Evolutionary conservation across 495 filamentous ascomycete genomes (phyloP).

Genomic region (Hypoxylon fuscum): DNA sequence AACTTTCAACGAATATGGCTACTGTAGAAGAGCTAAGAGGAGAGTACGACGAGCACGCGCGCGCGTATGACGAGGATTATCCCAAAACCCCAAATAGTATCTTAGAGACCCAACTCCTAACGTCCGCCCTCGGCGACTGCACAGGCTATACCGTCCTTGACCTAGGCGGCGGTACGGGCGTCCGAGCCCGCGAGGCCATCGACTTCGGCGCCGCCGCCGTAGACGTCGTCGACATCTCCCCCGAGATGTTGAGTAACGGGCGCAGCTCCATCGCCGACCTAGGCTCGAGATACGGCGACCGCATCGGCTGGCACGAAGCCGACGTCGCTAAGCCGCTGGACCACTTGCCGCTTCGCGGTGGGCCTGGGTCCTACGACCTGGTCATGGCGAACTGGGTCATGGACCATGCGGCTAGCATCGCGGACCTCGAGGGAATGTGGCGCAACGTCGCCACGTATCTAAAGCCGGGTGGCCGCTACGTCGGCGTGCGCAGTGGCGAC

Average conservation of each 20-base stretch:
- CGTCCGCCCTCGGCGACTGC: conserved; percentile 12
- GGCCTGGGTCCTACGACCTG: conserved; percentile 42
- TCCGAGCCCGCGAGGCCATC: conserved; percentile 41
- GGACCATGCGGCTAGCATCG: conserved; percentile 36
- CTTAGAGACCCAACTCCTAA: conserved; percentile 10
- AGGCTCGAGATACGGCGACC: neutral
- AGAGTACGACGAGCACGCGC: neutral
- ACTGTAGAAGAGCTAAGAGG: neutral
- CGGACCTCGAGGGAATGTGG: conserved; percentile 44
- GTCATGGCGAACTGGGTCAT: conserved; percentile 41
- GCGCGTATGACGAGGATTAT: neutral
- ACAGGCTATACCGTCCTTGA: conserved; percentile 45
- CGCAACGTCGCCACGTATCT: conserved; percentile 35
- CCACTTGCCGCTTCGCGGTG: conserved; percentile 24
- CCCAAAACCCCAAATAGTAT: neutral
- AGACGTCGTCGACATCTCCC: conserved; percentile 46
- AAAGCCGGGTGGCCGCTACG: conserved; percentile 43
- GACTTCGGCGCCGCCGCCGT: conserved; percentile 39
- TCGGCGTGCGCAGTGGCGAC: conserved; percentile 31
- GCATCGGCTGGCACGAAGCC: conserved; percentile 34
- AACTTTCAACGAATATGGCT: neutral
- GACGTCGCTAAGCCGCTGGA: conserved; percentile 38
- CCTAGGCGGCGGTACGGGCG: conserved; percentile 49
- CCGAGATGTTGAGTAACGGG: conserved; percentile 40
- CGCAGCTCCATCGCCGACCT: neutral